Base-by-base conservation (phyloP, 2,329 filamentous ascomycete genomes). In the Stagonosporopsis rhizophila region DNA sequence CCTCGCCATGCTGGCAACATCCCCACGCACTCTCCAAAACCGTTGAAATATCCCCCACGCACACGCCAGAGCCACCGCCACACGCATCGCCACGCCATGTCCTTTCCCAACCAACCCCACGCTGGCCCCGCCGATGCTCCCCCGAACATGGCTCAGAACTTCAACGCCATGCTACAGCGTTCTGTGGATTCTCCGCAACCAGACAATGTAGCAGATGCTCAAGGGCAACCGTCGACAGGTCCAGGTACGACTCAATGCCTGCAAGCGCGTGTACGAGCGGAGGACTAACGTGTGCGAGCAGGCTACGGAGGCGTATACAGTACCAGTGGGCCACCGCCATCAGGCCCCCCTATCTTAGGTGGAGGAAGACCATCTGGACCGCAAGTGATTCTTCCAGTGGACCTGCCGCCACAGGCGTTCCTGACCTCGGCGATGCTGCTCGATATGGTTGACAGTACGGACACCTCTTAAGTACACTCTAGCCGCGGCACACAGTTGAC, bases 391-490 rank as follows among this genome's bases (percentile, higher is more conserved):
- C 61, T 73, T 6, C 71, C 71, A 23, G 47, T 70, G 28, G 73
- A 74, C 39, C 81, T 94, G 35, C 91, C 91, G 14, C 93, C 93
- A 57, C 94, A 99, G 81, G 97, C 98, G 89, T 99, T 99, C 80
- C 96, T 95, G 17, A 99, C 95, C 28, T 95, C 95, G 28, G 93
- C 95, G 51, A 95, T 98, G 81, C 82, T 99, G 56, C 82, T 99
- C 56, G 95, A 99, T 76, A 84, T 99, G 71, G 98, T 95, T 69
- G 95, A 99, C 81, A 99, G 94, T 98, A 69, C 57, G 68, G 22
- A 23, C 44, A 49, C 51, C 55, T 48, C 47, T 41, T 45, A 58
- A 44, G 35, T 30, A 39, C 12, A 57, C 49, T 27, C 20, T 17
- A 52, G 25, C 50, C 14, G n/a, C 32, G 12, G 34, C 42, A 54